Percentiles rank a stretch among this genome's conserved stretches.
phyloP scores from a whole-genome alignment of 2,329 filamentous ascomycete species.

The Trichoderma brevicompactum region DNA sequence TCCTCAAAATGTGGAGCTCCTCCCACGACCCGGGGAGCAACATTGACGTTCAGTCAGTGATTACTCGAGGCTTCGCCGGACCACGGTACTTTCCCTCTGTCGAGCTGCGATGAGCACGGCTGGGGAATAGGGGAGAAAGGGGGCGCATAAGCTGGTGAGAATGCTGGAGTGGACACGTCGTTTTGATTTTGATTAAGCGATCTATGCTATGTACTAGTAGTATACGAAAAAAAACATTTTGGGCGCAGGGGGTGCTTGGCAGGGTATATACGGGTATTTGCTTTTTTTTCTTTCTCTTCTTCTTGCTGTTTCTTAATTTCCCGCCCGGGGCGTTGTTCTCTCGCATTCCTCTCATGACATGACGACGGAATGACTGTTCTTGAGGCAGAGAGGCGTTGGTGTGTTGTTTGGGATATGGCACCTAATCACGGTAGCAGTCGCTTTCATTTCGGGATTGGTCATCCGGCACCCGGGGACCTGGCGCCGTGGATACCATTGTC shows the following conservation, averaged over 20 bases:
- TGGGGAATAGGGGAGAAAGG: neutral
- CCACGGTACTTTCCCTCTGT: conserved; percentile 80
- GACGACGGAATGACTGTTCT: conserved; percentile 1
- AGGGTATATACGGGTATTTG: conserved; percentile 23
- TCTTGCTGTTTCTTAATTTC: neutral
- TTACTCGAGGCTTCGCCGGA: conserved; percentile 82
- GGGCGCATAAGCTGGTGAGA: neutral
- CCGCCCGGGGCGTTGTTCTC: neutral
- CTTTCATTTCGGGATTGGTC: conserved; percentile 20
- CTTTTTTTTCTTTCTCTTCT: neutral
- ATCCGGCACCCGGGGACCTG: neutral
- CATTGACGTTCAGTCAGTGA: conserved; percentile 87
- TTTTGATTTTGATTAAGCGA: conserved; percentile 20
- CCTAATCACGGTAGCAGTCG: conserved; percentile 1
- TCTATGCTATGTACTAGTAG: neutral
- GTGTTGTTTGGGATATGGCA: neutral
- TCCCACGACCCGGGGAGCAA: conserved; percentile 67
- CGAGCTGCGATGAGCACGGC: conserved; percentile 56
- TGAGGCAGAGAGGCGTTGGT: conserved; percentile 7
- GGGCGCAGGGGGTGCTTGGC: conserved; percentile 8
- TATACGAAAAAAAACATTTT: conserved; percentile 1
- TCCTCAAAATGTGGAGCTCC: conserved; percentile 90
- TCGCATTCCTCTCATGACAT: neutral
- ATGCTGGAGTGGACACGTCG: conserved; percentile 5
- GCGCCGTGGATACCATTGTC: neutral